These are phyloP conservation scores for Leucocoprinus leucothites DNA, from an alignment of 768 basidiomycete species.

Conservation along the genomic window DNA sequence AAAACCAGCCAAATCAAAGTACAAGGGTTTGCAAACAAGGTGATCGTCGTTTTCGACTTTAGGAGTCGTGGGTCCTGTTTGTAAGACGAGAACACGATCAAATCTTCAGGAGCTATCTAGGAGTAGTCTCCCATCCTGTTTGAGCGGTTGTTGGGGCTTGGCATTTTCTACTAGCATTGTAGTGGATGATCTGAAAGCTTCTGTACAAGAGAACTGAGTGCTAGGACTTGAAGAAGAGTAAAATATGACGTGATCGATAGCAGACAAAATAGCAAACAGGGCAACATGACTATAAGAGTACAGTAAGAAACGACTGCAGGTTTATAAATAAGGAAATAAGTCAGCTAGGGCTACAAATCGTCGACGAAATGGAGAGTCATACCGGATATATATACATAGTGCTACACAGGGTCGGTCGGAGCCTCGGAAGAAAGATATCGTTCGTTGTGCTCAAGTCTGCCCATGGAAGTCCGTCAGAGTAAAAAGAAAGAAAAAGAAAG, in stretches of 20 bases:
- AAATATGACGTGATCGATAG: neutral
- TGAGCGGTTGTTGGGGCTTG: too few species aligned
- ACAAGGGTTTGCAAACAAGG: too few species aligned
- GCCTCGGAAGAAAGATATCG: slow-evolving; percentile 7
- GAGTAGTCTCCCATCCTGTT: neutral
- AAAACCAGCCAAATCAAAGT: too few species aligned
- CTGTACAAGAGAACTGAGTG: too few species aligned
- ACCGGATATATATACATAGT: slow-evolving; percentile 25
- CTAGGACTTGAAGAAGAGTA: too few species aligned
- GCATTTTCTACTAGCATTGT: too few species aligned
- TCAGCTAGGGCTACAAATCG: slow-evolving; percentile 26
- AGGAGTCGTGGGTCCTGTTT: too few species aligned
- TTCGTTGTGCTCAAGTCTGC: slow-evolving; percentile 10
- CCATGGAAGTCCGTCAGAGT: slow-evolving; percentile 12
- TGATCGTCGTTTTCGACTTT: too few species aligned
- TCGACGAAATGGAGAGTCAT: slow-evolving; percentile 17
- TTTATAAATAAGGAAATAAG: slow-evolving; percentile 14
- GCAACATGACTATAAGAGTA: slow-evolving; percentile 11
- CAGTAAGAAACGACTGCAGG: slow-evolving; percentile 11
- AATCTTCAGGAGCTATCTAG: too few species aligned
- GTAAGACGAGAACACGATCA: too few species aligned
- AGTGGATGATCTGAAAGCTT: too few species aligned
- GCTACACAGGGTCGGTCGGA: slow-evolving; percentile 11
- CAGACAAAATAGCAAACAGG: neutral
- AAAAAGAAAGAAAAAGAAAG: slow-evolving; percentile 11